phyloP scores from a whole-genome alignment of 2,329 filamentous ascomycete genomes.

The Capronia coronata region DNA sequence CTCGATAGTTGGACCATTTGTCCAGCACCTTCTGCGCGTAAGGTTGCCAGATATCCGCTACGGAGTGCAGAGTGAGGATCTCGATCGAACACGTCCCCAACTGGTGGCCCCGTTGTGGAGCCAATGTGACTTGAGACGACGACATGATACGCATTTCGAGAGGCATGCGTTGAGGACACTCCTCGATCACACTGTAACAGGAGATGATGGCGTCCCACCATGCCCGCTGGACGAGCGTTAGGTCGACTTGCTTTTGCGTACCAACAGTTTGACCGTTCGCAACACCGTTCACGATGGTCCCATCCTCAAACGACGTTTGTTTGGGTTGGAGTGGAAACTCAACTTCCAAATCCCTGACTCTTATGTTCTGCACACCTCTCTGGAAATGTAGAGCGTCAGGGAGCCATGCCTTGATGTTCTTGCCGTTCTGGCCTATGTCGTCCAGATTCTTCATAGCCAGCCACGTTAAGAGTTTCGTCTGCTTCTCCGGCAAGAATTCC shows the following conservation, averaged over 20 bases:
- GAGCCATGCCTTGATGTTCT: slow-evolving; percentile 38
- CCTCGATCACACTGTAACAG: slow-evolving; percentile 16
- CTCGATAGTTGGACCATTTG: slow-evolving; percentile 20
- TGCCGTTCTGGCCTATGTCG: slow-evolving; percentile 16
- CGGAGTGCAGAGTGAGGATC: slow-evolving; percentile 20
- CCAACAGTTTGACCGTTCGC: slow-evolving; percentile 3
- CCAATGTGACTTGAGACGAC: slow-evolving; percentile 21
- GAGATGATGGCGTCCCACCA: slow-evolving; percentile 47
- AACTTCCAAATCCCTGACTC: slow-evolving; percentile 43
- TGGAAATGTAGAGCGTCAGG: slow-evolving; percentile 46
- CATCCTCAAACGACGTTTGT: neutral
- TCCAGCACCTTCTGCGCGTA: slow-evolving; percentile 23
- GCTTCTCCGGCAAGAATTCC: slow-evolving; percentile 13
- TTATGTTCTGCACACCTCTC: slow-evolving; percentile 44
- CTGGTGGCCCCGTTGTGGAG: slow-evolving; percentile 19
- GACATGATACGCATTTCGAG: slow-evolving; percentile 26
- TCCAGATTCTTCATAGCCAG: slow-evolving; percentile 25
- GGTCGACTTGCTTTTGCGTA: slow-evolving; percentile 37
- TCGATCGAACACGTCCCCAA: slow-evolving; percentile 22
- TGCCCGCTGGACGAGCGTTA: slow-evolving; percentile 39
- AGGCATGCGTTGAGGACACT: slow-evolving; percentile 21
- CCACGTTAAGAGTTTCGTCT: slow-evolving; percentile 24
- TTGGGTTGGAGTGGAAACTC: slow-evolving; percentile 41
- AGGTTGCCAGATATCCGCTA: slow-evolving; percentile 19
- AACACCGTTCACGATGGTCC: neutral